Evolutionary conservation across 805 yeast species (phyloP).

Genomic region (Vanderwaltozyma tropicalis): DNA sequence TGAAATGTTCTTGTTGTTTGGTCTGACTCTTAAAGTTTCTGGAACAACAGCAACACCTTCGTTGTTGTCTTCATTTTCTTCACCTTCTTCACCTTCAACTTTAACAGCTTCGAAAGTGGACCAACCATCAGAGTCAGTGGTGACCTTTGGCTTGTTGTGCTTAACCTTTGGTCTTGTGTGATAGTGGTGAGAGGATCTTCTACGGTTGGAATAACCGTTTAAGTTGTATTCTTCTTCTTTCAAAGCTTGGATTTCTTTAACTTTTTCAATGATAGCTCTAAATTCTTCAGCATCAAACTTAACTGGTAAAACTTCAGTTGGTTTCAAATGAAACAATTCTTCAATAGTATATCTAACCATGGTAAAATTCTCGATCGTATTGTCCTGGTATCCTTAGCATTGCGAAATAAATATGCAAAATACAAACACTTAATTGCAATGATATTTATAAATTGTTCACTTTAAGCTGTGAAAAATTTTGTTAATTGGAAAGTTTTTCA

Average conservation of each 20-base stretch:
- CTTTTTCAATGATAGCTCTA: constrained; percentile 55
- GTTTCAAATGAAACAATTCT: constrained; percentile 49
- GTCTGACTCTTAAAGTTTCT: constrained; percentile 49
- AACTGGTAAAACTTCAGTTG: constrained; percentile 47
- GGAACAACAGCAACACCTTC: constrained; percentile 19
- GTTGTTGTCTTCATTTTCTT: constrained; percentile 29
- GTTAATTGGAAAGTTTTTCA: no score
- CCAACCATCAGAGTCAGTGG: constrained; percentile 76
- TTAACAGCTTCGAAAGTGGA: constrained; percentile 44
- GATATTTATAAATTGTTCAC: no score
- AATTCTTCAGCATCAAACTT: constrained; percentile 57
- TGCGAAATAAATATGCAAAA: no score
- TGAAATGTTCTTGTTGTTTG: constrained; percentile 65
- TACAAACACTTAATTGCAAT: no score
- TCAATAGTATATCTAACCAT: constrained; percentile 48
- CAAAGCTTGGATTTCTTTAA: constrained; percentile 37
- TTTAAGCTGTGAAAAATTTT: no score
- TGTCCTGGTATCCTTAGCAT: no score
- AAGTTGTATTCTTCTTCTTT: constrained; percentile 27
- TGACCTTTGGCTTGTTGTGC: constrained; percentile 41
- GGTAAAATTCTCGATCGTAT: not conserved
- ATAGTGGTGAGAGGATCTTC: constrained; percentile 49
- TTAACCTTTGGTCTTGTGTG: constrained; percentile 45
- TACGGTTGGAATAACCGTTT: constrained; percentile 38
- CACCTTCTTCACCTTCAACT: constrained; percentile 16